Evolutionary conservation across 1,284 basidiomycete species (phyloP).

Genomic region (Schizophyllum amplum): DNA sequence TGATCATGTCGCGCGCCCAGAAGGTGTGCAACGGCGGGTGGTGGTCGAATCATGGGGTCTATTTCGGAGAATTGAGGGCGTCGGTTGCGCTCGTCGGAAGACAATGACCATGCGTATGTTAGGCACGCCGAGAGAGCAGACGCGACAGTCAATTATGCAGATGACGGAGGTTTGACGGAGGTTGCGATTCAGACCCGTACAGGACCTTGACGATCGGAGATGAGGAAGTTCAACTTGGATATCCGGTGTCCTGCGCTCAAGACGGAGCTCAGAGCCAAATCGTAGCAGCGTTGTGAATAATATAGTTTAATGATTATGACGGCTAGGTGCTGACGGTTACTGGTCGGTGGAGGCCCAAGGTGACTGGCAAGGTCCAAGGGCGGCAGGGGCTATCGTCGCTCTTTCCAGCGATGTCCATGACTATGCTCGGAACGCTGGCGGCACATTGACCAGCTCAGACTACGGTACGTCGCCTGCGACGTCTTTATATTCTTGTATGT

Average conservation of each 20-base stretch:
- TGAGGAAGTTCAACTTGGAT: too few species aligned
- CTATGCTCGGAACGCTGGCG: neutral
- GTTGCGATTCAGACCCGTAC: too few species aligned
- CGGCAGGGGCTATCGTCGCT: neutral
- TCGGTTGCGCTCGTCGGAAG: neutral
- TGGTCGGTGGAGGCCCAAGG: neutral
- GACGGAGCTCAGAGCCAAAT: too few species aligned
- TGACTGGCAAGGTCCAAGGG: neutral
- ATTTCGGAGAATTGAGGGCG: neutral
- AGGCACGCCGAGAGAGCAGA: too few species aligned
- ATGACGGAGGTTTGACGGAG: too few species aligned
- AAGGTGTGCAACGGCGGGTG: neutral
- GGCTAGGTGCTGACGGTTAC: too few species aligned
- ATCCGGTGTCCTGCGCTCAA: too few species aligned
- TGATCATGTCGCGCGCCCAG: neutral
- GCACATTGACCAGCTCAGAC: neutral
- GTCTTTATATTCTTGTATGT: neutral
- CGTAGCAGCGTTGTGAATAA: too few species aligned
- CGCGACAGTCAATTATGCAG: too few species aligned
- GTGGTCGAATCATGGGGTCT: neutral
- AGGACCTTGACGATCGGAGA: too few species aligned
- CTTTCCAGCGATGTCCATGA: neutral
- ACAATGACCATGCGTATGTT: neutral
- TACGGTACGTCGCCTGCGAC: neutral
- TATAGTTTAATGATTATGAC: too few species aligned